These are phyloP conservation scores for Penicillium occitanis DNA, from an alignment of 2,329 filamentous ascomycete genomes.

Conservation along the genomic window DNA sequence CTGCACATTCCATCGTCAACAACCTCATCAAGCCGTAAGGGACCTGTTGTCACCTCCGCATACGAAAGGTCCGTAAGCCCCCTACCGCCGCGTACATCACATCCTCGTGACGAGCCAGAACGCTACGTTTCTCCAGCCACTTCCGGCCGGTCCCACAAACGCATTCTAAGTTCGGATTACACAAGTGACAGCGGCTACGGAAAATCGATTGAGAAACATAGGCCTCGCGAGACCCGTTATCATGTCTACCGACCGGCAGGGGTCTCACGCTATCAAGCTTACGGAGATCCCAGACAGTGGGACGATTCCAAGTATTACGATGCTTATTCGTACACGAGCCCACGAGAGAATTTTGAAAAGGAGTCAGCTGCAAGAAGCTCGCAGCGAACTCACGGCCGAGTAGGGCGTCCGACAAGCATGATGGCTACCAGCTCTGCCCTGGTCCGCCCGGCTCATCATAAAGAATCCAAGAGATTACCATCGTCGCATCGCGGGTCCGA, in stretches of 20 bases:
- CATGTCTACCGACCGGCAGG: slow-evolving; percentile 29
- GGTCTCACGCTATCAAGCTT: slow-evolving; percentile 31
- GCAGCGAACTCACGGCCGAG: slow-evolving; percentile 27
- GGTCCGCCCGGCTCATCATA: slow-evolving; percentile 28
- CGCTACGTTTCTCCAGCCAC: slow-evolving; percentile 38
- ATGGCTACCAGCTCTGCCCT: slow-evolving; percentile 38
- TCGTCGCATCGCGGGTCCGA: slow-evolving; percentile 41
- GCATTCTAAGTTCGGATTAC: slow-evolving; percentile 37
- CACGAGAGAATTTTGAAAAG: slow-evolving; percentile 48
- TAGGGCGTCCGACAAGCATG: slow-evolving; percentile 42
- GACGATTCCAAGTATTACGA: slow-evolving; percentile 44
- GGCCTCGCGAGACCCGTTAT: slow-evolving; percentile 29
- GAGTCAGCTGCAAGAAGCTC: slow-evolving; percentile 43
- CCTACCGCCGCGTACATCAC: slow-evolving; percentile 26
- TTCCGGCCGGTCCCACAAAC: slow-evolving; percentile 32
- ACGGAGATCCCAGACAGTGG: slow-evolving; percentile 32
- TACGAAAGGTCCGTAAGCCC: slow-evolving; percentile 37
- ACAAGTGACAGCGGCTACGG: slow-evolving; percentile 38
- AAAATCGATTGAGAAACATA: slow-evolving; percentile 27
- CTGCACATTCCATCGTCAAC: slow-evolving; percentile 29
- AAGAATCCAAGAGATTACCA: slow-evolving; percentile 38
- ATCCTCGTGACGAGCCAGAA: slow-evolving; percentile 31
- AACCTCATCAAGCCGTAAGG: slow-evolving; percentile 24
- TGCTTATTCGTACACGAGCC: slow-evolving; percentile 50
- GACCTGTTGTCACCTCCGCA: slow-evolving; percentile 32